Base-by-base conservation (phyloP, 805 yeast species). In the Wickerhamomyces rabaulensis region DNA sequence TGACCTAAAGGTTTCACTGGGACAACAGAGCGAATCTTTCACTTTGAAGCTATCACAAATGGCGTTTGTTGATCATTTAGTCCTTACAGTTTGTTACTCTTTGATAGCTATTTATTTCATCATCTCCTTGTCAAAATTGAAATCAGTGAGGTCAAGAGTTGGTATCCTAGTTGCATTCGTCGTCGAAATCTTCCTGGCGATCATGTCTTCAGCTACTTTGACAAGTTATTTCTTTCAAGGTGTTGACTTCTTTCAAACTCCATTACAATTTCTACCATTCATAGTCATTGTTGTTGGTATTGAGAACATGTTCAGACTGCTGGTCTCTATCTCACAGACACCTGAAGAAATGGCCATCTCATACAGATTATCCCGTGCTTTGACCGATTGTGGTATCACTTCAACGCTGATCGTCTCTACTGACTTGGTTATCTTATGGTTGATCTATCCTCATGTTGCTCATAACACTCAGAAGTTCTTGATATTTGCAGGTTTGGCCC, bases 241-340 rank as follows among this genome's bases (percentile, higher is more conserved):
- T 12, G 54, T 65, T 29, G 70, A 67, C 27, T 57, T 68, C 33
- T 55, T 64, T 23, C 67, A 71, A 41, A 55, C 66, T 7, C 76
- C 79, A 0, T 48, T 67, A n/a, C 68, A 62, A 33, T 60, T 75
- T 6, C 48, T 75, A 22, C 70, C 79, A 2, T 64, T 70, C 44
- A 54, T 71, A 6, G 68, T 75, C 3, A 47, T 71, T 2, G 66
- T 74, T 17, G 66, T 75, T 9, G 70, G 74, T 10, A 60, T 70
- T 16, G 81, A 76, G 49, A 77, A 76, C 53, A 70, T 68, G 67
- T 71, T 76, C 39, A 65, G 80, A 45, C 55, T 79, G 26, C 61
- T 75, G 20, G 59, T 65, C 13, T 56, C 74, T 6, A 59, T 75
- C 2, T 62, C 74, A 1, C 57, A 62, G 20, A 64, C 70, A 2